Evolutionary conservation across 805 yeast species (phyloP), one percentile per base, ranked within the genome.

Genomic region (Debaryomyces hansenii): DNA sequence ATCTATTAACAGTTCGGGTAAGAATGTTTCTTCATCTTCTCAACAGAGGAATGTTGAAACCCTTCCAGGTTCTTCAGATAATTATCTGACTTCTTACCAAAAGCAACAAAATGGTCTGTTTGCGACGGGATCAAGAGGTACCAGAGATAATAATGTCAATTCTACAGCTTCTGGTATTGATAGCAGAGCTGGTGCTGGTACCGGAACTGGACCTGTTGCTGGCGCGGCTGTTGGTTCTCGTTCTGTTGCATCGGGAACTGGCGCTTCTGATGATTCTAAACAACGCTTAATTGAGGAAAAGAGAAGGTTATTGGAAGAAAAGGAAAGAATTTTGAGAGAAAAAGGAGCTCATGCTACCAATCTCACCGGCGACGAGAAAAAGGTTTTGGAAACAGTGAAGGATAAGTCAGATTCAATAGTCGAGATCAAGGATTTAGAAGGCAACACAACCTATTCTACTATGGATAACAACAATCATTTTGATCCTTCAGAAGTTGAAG

Each of bases 401-500:
- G 60, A 57, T 31, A 31, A 45, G 8, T 39, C 50, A 34, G 70
- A 64, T 42, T 53, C 57, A 16, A 58, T 71, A 36, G 57, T 62
- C 29, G 34, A 35, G 7, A 34, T 52, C 10, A 52, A 51, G 39
- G 51, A 47, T 36, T 45, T 37, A 29, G 21, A 41, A 35, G 56
- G 55, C 16, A 48, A 47, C 18, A 44, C 45, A 11, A 44, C 45
- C 3, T 55, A 45, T 35, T 53, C 64, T 7, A 70, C 75, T 12
- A 74, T 75, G 38, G 79, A 75, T 47, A 56, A 63, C 49, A 65
- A 64, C 50, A 47, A 52, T 31, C 79, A 74, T 49, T 55, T 67
- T 41, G 48, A 45, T 11, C 51, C 57, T 11, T 37, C 41, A 16
- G 44, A 31, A 20, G 4, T 12, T 18, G 40, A 43, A 31, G 20